phyloP scores from a whole-genome alignment of 164 flowering plant species.

The Cinnamomum chago region DNA sequence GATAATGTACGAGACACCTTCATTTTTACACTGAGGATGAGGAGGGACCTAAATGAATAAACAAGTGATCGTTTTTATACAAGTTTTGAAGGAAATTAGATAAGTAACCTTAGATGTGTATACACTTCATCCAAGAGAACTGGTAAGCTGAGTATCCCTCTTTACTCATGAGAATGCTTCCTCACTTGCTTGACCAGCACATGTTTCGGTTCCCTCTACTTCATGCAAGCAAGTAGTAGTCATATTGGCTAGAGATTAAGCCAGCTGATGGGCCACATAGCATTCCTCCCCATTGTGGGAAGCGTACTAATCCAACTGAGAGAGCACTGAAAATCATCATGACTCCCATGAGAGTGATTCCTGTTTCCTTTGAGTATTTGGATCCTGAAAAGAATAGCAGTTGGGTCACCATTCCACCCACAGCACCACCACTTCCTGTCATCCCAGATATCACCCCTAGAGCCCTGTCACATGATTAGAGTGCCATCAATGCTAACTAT shows the following conservation, averaged over 20 bases:
- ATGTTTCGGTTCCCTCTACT: slow-evolving; percentile 33
- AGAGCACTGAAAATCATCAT: slow-evolving; percentile 72
- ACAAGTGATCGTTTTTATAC: neutral
- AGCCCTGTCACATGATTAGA: slow-evolving; percentile 42
- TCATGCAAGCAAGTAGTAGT: slow-evolving; percentile 72
- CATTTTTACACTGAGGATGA: neutral
- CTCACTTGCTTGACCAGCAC: neutral
- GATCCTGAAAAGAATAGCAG: slow-evolving; percentile 79
- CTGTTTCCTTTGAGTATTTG: slow-evolving; percentile 57
- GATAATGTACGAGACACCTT: no score
- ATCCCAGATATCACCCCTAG: slow-evolving; percentile 86
- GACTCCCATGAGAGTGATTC: slow-evolving; percentile 78
- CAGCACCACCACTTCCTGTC: slow-evolving; percentile 91
- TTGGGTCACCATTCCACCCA: slow-evolving; percentile 81
- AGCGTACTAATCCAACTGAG: slow-evolving; percentile 56
- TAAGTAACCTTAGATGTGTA: neutral
- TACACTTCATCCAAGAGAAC: no score
- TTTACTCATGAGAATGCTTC: neutral
- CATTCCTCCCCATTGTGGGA: slow-evolving; percentile 96
- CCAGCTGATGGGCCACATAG: slow-evolving; percentile 55
- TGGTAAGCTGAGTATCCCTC: neutral
- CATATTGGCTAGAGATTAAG: slow-evolving; percentile 48
- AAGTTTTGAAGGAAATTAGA: no score
- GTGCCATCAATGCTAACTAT: neutral
- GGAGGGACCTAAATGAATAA: neutral